A percentile compares a stretch with the other conserved stretches of the same genome.
These are phyloP conservation scores for Tricholoma bakamatsutake DNA, from an alignment of 768 basidiomycete species.

Conservation along the genomic window DNA sequence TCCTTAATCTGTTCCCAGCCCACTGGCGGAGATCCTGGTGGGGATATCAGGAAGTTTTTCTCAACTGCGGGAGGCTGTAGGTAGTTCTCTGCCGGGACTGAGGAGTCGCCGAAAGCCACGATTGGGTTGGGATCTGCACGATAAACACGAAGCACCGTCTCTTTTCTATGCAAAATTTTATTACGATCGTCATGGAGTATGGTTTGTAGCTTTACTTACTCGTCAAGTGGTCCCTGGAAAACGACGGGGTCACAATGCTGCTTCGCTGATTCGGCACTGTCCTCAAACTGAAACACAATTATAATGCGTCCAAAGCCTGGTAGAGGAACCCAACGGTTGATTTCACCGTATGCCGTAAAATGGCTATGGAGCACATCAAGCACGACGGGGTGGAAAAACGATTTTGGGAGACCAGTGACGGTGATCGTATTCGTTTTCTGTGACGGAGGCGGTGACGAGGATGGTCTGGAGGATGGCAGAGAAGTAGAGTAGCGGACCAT, in stretches of 20 bases:
- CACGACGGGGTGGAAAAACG: conserved; percentile 71
- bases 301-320: conserved; percentile 78
- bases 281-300: conserved; percentile 64
- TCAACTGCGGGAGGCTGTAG: conserved; percentile 75
- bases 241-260: conserved; percentile 56
- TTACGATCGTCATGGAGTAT: not conserved
- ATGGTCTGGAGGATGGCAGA: conserved; percentile 12
- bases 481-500: conserved; percentile 13
- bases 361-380: conserved; percentile 62
- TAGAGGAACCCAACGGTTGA: conserved; percentile 90
- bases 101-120: conserved; percentile 24
- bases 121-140: conserved; percentile 70
- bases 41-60: conserved; percentile 97
- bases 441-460: conserved; percentile 15
- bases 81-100: conserved; percentile 42
- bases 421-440: conserved; percentile 76
- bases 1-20: conserved; percentile 93
- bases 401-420: conserved; percentile 68
- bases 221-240: conserved; percentile 43
- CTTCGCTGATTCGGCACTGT: conserved; percentile 65
- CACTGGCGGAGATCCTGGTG: conserved; percentile 94
- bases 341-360: conserved; percentile 70
- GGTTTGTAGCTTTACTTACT: conserved; percentile 34
- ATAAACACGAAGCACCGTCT: conserved; percentile 58
- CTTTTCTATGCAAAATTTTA: conserved; percentile 28